These are phyloP conservation scores for Pecoramyces ruminantium DNA, from an alignment of 192 early-diverging fungal genomes.

Conservation along the genomic window DNA sequence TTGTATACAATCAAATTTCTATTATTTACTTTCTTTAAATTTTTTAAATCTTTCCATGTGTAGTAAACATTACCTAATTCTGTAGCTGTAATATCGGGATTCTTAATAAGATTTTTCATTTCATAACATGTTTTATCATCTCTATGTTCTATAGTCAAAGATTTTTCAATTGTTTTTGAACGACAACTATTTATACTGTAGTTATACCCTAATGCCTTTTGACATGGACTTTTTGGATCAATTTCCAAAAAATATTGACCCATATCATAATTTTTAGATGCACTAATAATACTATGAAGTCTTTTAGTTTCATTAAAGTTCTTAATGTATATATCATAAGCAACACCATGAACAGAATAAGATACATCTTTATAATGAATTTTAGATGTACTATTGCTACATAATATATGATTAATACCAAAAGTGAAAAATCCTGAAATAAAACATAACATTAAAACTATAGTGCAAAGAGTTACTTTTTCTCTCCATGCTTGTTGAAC, in stretches of 20 bases:
- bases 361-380: slow-evolving; percentile 7
- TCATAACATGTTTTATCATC: neutral
- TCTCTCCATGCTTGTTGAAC: slow-evolving; percentile 28
- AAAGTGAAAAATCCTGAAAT: slow-evolving; percentile 22
- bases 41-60: neutral
- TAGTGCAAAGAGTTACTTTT: slow-evolving; percentile 22
- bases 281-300: slow-evolving; percentile 3
- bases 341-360: slow-evolving; percentile 4
- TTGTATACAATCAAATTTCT: neutral
- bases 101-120: neutral
- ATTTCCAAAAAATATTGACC: neutral
- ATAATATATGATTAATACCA: slow-evolving; percentile 17
- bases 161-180: neutral
- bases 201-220: neutral
- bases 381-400: slow-evolving; percentile 4
- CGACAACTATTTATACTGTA: neutral
- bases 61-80: neutral
- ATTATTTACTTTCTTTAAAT: neutral
- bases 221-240: neutral
- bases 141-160: neutral
- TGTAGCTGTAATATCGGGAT: neutral
- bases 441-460: slow-evolving; percentile 13
- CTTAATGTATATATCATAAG: slow-evolving; percentile 11
- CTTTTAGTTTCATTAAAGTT: slow-evolving; percentile 12
- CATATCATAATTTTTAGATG: neutral